These are phyloP conservation scores for Brassica rapa DNA, from an alignment of 345 rosid genomes.

Conservation along the genomic window DNA sequence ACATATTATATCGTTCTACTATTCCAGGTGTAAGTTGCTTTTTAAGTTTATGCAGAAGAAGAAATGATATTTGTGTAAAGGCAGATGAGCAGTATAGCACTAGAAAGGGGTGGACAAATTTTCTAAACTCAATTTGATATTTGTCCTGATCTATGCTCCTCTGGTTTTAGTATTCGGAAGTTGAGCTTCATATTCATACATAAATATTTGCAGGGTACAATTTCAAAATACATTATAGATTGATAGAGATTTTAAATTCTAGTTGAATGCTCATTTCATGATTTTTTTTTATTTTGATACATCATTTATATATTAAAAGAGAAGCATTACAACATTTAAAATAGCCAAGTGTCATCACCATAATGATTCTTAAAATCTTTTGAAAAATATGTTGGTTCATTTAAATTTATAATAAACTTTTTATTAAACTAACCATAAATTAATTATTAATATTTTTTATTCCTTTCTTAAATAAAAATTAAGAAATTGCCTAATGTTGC, in stretches of 20 bases:
- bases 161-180: background rate
- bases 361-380: too few species aligned
- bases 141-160: background rate
- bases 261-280: background rate
- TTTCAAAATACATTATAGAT: too few species aligned
- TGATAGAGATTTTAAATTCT: background rate
- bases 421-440: too few species aligned
- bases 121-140: slow-evolving; percentile 1
- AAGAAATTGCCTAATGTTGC: too few species aligned
- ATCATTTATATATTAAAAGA: too few species aligned
- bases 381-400: too few species aligned
- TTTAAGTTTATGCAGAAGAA: slow-evolving; percentile 11
- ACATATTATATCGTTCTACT: background rate
- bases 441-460: too few species aligned
- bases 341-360: too few species aligned
- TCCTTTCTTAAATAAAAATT: too few species aligned
- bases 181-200: background rate
- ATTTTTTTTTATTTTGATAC: too few species aligned
- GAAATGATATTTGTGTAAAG: background rate
- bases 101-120: background rate
- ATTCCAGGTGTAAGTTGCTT: background rate
- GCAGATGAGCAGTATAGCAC: background rate
- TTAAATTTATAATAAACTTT: too few species aligned
- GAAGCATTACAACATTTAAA: too few species aligned
- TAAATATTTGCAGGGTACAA: background rate